A percentile compares a stretch with the other conserved stretches of the same genome.
Evolutionary conservation across 805 yeast genomes (phyloP).

Genomic region (Tetrapisispora pingtungensis): DNA sequence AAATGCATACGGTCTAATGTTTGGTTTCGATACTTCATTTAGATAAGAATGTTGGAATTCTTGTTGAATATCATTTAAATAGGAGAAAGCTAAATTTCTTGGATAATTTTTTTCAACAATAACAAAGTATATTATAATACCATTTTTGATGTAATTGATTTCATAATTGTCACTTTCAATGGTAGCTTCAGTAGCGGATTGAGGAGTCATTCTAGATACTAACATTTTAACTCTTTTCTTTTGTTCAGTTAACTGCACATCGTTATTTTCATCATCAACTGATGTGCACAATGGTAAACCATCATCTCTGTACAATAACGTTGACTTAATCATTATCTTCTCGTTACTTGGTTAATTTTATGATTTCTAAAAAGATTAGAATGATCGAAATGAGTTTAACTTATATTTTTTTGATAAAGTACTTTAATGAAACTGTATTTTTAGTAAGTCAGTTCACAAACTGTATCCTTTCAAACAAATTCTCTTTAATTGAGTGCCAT

Average conservation of each 20-base stretch:
- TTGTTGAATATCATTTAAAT: slow-evolving; percentile 65
- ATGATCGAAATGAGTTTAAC: too few relatives aligned
- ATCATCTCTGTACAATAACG: slow-evolving; percentile 55
- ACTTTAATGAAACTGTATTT: too few relatives aligned
- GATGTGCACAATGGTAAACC: slow-evolving; percentile 89
- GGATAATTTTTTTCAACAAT: slow-evolving; percentile 77
- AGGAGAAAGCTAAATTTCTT: slow-evolving; percentile 79
- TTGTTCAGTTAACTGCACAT: slow-evolving; percentile 54
- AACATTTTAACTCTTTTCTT: slow-evolving; percentile 77
- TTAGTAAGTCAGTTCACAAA: too few relatives aligned
- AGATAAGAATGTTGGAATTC: slow-evolving; percentile 80
- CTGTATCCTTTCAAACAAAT: too few relatives aligned
- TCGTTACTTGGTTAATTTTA: not conserved
- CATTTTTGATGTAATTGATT: slow-evolving; percentile 59
- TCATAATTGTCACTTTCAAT: slow-evolving; percentile 66
- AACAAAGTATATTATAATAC: slow-evolving; percentile 64
- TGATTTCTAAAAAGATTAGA: too few relatives aligned
- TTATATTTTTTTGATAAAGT: too few relatives aligned
- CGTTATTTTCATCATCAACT: slow-evolving; percentile 65
- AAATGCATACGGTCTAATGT: slow-evolving; percentile 83
- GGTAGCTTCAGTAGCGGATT: slow-evolving; percentile 76
- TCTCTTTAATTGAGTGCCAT: too few relatives aligned
- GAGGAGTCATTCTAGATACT: slow-evolving; percentile 62
- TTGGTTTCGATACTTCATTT: slow-evolving; percentile 46
- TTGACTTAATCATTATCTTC: slow-evolving; percentile 49